Percentiles rank a stretch among this genome's conserved stretches.
Evolutionary conservation across 176 grass and related monocot genomes (phyloP).

Genomic region (Musa itinerans): DNA sequence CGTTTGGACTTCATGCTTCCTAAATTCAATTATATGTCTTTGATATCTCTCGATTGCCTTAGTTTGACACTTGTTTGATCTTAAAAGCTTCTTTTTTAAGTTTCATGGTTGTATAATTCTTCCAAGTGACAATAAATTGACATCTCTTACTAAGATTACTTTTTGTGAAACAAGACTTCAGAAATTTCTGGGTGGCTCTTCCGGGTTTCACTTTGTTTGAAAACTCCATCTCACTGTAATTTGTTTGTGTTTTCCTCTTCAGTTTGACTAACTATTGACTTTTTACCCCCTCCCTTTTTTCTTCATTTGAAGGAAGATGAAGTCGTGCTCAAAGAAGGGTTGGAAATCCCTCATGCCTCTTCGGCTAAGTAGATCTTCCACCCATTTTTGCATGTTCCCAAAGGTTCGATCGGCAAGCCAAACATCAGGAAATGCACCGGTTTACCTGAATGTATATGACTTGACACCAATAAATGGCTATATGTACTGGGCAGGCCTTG

Average conservation of each 20-base stretch:
- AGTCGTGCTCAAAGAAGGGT: conserved; percentile 71
- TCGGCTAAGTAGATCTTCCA: conserved; percentile 52
- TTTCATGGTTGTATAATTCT: too few relatives aligned
- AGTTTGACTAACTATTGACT: background rate
- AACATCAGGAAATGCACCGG: conserved; percentile 51
- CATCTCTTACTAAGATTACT: too few relatives aligned
- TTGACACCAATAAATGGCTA: conserved; percentile 96
- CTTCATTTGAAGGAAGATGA: conserved; percentile 56
- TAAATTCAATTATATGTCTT: background rate
- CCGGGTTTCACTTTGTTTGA: background rate
- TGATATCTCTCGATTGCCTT: background rate
- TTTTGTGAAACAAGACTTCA: background rate
- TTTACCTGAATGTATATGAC: conserved; percentile 98
- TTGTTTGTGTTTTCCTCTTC: background rate
- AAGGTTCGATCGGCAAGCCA: conserved; percentile 60
- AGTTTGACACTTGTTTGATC: too few relatives aligned
- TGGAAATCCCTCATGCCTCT: conserved; percentile 92
- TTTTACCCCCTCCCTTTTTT: background rate
- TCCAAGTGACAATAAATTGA: background rate
- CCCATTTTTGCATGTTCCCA: conserved; percentile 76
- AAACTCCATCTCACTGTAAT: background rate
- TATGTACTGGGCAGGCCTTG: conserved; percentile 92
- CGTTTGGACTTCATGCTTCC: background rate
- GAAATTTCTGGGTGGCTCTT: background rate
- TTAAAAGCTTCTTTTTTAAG: too few relatives aligned